A percentile compares a stretch with the other conserved stretches of the same genome.
phyloP scores from a whole-genome alignment of 208 protist species.

The Naegleria fowleri region DNA sequence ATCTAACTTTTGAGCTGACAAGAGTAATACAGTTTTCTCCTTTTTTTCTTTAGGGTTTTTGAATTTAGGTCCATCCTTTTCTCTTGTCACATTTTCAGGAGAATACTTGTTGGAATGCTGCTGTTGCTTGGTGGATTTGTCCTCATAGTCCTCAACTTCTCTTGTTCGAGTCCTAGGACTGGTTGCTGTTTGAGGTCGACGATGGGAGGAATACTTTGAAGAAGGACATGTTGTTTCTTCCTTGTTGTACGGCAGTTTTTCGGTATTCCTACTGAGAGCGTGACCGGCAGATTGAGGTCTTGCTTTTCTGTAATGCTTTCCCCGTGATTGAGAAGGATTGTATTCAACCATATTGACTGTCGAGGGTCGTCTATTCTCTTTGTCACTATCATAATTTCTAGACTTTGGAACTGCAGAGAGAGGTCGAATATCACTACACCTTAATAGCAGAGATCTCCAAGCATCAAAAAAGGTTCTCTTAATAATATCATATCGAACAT shows the following conservation, averaged over 20 bases:
- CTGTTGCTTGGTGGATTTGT: background rate
- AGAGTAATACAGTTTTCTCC: background rate
- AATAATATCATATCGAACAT: background rate
- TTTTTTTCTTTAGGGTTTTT: background rate
- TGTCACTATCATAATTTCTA: background rate
- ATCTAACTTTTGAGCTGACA: background rate
- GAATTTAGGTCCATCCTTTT: background rate
- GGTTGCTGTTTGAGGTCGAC: background rate
- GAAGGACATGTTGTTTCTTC: background rate
- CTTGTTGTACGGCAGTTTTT: background rate
- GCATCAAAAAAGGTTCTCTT: background rate
- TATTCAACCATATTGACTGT: background rate
- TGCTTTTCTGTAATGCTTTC: background rate
- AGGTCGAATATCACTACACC: background rate
- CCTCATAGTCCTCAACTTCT: background rate
- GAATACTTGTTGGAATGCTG: background rate
- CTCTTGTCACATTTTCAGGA: background rate
- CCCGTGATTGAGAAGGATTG: background rate
- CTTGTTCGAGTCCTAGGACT: too few relatives aligned
- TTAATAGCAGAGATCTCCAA: background rate
- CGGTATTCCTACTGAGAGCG: background rate
- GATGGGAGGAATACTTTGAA: background rate
- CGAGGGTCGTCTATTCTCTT: background rate
- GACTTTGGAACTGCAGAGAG: background rate
- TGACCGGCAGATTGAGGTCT: background rate